Percentiles rank a stretch among this genome's conserved stretches.
Evolutionary conservation across 2,329 filamentous ascomycete species (phyloP).

Genomic region (Microdochium trichocladiopsis): DNA sequence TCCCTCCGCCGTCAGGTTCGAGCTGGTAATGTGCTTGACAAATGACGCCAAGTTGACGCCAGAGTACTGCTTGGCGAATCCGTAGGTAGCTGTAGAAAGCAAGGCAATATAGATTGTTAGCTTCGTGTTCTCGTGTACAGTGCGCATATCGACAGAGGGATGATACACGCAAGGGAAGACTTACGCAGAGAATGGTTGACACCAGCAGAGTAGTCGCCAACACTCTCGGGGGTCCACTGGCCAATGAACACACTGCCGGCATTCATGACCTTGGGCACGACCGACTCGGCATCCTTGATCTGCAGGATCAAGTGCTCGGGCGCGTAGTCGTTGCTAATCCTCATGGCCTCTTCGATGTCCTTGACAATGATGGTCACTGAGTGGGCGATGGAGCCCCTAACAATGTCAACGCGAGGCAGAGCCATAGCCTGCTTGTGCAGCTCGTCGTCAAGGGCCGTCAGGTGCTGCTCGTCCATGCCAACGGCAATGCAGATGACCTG

Average conservation of each 20-base stretch:
- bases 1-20: conserved; percentile 79
- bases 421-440: conserved; percentile 81
- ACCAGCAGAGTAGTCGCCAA: conserved; percentile 95
- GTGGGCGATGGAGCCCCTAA: conserved; percentile 83
- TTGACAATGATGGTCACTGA: conserved; percentile 78
- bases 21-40: conserved; percentile 95
- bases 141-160: no score
- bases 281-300: conserved; percentile 65
- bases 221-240: conserved; percentile 93
- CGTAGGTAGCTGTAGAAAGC: conserved; percentile 70
- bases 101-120: conserved; percentile 3
- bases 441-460: conserved; percentile 84
- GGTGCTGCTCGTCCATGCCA: conserved; percentile 63
- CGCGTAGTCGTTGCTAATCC: conserved; percentile 86
- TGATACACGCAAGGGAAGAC: conserved; percentile 27
- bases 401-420: conserved; percentile 86
- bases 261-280: conserved; percentile 78
- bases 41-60: conserved; percentile 95
- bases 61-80: conserved; percentile 97
- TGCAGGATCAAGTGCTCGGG: conserved; percentile 96
- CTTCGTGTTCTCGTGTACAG: conserved; percentile 7
- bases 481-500: conserved; percentile 90
- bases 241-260: conserved; percentile 96
- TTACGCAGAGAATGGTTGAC: conserved; percentile 96
- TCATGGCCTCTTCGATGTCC: conserved; percentile 66